Conservation (phyloP, 768 basidiomycete genomes). For the Chalciporus pseudorubinellus region DNA sequence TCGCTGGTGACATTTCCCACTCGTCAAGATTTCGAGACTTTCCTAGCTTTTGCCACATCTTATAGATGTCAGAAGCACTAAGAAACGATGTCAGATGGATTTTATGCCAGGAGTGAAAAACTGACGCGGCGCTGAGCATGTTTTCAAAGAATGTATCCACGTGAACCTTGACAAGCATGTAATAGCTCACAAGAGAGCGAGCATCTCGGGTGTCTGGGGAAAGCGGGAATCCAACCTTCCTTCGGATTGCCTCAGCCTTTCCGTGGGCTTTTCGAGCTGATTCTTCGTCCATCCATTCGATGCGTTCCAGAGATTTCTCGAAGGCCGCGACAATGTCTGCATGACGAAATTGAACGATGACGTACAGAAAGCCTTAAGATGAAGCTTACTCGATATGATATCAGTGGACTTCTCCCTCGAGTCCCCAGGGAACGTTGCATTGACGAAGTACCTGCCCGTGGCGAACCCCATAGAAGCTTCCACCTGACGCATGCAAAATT, state of each 20-base stretch:
- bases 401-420: conserved; percentile 78
- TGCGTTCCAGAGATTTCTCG: conserved; percentile 64
- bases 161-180: conserved; percentile 62
- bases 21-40: conserved; percentile 60
- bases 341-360: conserved; percentile 13
- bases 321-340: conserved; percentile 81
- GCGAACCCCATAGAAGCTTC: conserved; percentile 83
- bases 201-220: conserved; percentile 80
- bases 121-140: conserved; percentile 61
- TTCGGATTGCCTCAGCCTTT: conserved; percentile 60
- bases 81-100: conserved; percentile 9
- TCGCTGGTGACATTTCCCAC: conserved; percentile 89
- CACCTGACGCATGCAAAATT: conserved; percentile 75
- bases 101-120: not conserved
- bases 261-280: conserved; percentile 79
- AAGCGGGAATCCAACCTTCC: conserved; percentile 92
- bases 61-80: conserved; percentile 58
- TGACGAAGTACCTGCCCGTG: conserved; percentile 85
- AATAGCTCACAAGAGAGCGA: conserved; percentile 69
- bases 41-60: conserved; percentile 77
- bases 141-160: conserved; percentile 81
- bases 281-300: conserved; percentile 90
- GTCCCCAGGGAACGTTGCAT: conserved; percentile 74
- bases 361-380: not conserved
- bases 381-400: conserved; percentile 67